Evolutionary conservation across 2,329 filamentous ascomycete genomes (phyloP).

Genomic region (Nemania diffusa): DNA sequence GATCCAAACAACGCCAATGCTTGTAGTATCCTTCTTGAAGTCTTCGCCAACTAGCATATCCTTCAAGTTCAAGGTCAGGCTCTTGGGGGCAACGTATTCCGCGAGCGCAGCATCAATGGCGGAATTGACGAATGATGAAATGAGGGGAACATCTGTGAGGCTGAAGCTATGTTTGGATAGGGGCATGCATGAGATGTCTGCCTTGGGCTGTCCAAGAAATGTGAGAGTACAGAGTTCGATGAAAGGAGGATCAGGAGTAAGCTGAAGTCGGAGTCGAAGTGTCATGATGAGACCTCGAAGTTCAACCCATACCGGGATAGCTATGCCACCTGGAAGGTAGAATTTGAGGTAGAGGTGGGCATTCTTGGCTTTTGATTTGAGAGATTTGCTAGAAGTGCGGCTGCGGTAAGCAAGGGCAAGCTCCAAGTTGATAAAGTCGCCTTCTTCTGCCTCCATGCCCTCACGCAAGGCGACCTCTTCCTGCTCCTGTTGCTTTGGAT

Average conservation of each 20-base stretch:
- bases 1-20: constrained; percentile 72
- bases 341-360: constrained; percentile 79
- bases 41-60: constrained; percentile 82
- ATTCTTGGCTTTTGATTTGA: constrained; percentile 73
- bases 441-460: constrained; percentile 80
- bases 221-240: constrained; percentile 79
- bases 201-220: constrained; percentile 79
- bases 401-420: constrained; percentile 78
- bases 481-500: constrained; percentile 51
- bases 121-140: constrained; percentile 79
- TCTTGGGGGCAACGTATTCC: constrained; percentile 81
- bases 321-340: constrained; percentile 68
- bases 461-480: constrained; percentile 56
- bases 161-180: constrained; percentile 75
- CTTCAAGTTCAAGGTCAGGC: constrained; percentile 77
- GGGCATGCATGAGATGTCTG: constrained; percentile 75
- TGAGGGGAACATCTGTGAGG: constrained; percentile 79
- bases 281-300: constrained; percentile 77
- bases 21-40: constrained; percentile 78
- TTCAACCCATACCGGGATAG: constrained; percentile 77
- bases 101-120: constrained; percentile 78
- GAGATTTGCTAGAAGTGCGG: constrained; percentile 67
- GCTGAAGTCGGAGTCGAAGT: constrained; percentile 74
- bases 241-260: constrained; percentile 81
- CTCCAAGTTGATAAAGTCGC: constrained; percentile 81